phyloP scores from a whole-genome alignment of 257 asterid species.

The Nicotiana tabacum region DNA sequence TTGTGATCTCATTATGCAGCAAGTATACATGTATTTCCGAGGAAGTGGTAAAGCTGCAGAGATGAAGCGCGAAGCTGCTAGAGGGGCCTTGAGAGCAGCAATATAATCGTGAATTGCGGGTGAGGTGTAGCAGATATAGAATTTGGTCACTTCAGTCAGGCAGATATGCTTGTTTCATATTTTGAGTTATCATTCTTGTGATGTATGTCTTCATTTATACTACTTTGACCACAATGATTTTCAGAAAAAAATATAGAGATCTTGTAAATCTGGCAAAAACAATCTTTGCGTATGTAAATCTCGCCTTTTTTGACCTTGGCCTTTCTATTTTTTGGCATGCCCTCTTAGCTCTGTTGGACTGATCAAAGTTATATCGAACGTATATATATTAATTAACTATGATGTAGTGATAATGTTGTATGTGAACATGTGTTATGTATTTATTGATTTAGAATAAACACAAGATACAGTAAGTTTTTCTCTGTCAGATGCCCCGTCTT shows the following conservation, averaged over 20 bases:
- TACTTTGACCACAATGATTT: neutral
- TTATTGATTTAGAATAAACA: no score
- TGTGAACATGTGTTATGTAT: no score
- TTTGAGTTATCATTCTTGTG: neutral
- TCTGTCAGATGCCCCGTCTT: no score
- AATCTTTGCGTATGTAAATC: neutral
- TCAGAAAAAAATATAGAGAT: neutral
- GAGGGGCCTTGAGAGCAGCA: slow-evolving; percentile 46
- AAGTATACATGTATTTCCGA: slow-evolving; percentile 57
- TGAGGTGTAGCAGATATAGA: neutral
- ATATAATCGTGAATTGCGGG: slow-evolving; percentile 9
- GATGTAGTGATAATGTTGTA: no score
- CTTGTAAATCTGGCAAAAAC: neutral
- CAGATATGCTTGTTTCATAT: slow-evolving; percentile 4
- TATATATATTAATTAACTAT: no score
- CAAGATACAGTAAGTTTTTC: no score
- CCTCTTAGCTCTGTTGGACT: neutral
- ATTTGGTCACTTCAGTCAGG: slow-evolving; percentile 6
- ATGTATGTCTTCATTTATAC: slow-evolving; percentile 5
- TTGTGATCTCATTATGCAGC: slow-evolving; percentile 28
- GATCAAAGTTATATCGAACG: neutral
- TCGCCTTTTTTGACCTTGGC: neutral
- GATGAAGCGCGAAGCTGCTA: slow-evolving; percentile 49
- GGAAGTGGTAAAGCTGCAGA: slow-evolving; percentile 51
- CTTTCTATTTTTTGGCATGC: neutral